Base-by-base conservation (phyloP, 768 basidiomycete genomes). In the Rhizopogon roseolus region DNA sequence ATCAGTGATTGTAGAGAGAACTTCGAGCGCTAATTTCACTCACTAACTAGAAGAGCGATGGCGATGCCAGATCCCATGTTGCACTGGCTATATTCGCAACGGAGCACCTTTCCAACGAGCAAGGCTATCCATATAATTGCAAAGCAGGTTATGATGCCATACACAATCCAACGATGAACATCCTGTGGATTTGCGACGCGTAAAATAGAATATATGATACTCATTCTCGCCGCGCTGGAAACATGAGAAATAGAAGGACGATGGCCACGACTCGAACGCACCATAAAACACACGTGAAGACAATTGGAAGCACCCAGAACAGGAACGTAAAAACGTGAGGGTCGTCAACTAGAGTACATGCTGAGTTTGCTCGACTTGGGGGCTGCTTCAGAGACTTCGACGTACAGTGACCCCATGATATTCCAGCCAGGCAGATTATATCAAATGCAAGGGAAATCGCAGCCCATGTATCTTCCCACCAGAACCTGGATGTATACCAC, bases 381-480 rank as follows among this genome's bases (percentile, higher is more conserved):
- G 14, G 16, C 14, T 3, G 10, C n/a, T 3, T 25, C 6, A 25
- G 11, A 36, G 17, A 32, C 19, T 27, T 25, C 34, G 25, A 64
- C 66, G 39, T 42, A 68, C 66, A 6, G 6, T 17, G 0, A 27
- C 58, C 58, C 65, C 66, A 68, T 14, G 34, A 36, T 13, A 66
- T 5, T 42, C 58, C 52, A 22, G 37, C 43, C 8, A 66, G 54
- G 50, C 62, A 66, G 9, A 7, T 40, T 5, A 64, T 42, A 37
- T 61, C 65, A 41, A 45, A 60, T 46, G 58, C n/a, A 34, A 66
- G 65, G 9, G 65, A 62, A 25, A 59, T 7, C 1, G 54, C 46
- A 6, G 65, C 65, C 65, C 65, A 68, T 36, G 54, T 39, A 29
- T 66, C 65, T 17, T 66, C 65, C 65, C 65, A 68, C 55, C 60